Base-by-base conservation (phyloP, 805 yeast species). In the Metschnikowia peoriensis region DNA sequence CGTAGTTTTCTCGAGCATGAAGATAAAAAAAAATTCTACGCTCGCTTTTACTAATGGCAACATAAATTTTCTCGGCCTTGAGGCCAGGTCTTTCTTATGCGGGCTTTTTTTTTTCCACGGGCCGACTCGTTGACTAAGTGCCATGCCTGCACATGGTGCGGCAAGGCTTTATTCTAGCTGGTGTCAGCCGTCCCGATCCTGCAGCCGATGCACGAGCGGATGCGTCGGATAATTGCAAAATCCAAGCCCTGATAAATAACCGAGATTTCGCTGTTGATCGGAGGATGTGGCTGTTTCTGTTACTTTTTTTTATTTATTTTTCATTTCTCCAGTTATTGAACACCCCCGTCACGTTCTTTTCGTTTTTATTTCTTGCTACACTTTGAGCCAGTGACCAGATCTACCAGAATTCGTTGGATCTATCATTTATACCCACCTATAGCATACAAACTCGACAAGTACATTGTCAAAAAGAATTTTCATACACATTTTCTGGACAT, bases 171-270 rank as follows among this genome's bases (percentile, higher is more conserved):
- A 16, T 22, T 22, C 28, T 41, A 10, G 28, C 16, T 46, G 28
- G 49, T 46, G 28, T 51, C 57, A 54, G 57, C 57, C 57, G 57
- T 54, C 57, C 51, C 50, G 52, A 50, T 47, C 54, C 47, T 49
- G 46, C 49, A 41, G 38, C 15, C n/a, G 29, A 38, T 41, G 50
- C 50, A 12, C 34, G 44, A 17, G 34, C 53, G 53, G 53, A 45
- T 50, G 47, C 46, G 41, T 43, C 55, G 57, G 55, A 48, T 50
- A 29, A 27, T 41, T 41, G 50, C 50, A 39, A 29, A 46, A 34
- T 39, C 29, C n/a, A n/a, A 8, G 38, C 34, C 38, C 14, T 12
- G 16, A 16, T 46, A 46, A 40, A 46, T 46, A 46, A 15, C 44
- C 39, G 49, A 46, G 34, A 10, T 35, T 34, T 40, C 49, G 49